A percentile compares a stretch with the other conserved stretches of the same genome.
Evolutionary conservation across 2,329 filamentous ascomycete species (phyloP).

Genomic region (Apiospora kogelbergensis): DNA sequence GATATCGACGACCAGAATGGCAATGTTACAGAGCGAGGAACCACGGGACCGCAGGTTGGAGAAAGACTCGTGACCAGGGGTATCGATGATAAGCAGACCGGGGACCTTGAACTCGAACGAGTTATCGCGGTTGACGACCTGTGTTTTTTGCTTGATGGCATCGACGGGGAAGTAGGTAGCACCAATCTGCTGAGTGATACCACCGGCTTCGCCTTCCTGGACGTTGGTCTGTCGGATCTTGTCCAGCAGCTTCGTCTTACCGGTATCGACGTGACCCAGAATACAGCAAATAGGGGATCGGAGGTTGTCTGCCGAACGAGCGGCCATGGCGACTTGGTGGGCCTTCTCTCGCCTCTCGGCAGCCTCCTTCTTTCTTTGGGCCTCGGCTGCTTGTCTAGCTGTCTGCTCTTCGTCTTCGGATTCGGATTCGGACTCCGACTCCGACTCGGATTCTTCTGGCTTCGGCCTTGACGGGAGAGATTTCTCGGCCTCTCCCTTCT

Average conservation of each 20-base stretch:
- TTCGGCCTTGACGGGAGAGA: slow-evolving; percentile 33
- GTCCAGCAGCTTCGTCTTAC: slow-evolving; percentile 98
- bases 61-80: slow-evolving; percentile 99
- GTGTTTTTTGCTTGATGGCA: slow-evolving; percentile 87
- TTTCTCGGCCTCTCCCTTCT: slow-evolving; percentile 25
- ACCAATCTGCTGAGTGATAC: slow-evolving; percentile 99
- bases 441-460: slow-evolving; percentile 30
- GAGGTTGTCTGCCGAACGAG: slow-evolving; percentile 89
- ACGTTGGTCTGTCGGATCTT: slow-evolving; percentile 99
- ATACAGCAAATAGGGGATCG: slow-evolving; percentile 99
- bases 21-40: slow-evolving; percentile 98
- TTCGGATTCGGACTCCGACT: slow-evolving; percentile 54
- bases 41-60: slow-evolving; percentile 95
- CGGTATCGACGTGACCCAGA: slow-evolving; percentile 98
- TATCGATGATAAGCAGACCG: slow-evolving; percentile 94
- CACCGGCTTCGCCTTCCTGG: slow-evolving; percentile 97
- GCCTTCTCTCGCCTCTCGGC: slow-evolving; percentile 85
- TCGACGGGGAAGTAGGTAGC: slow-evolving; percentile 98
- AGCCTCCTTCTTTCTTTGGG: slow-evolving; percentile 81
- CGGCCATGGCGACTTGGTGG: slow-evolving; percentile 87
- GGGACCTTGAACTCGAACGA: slow-evolving; percentile 96
- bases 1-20: slow-evolving; percentile 97
- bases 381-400: slow-evolving; percentile 71
- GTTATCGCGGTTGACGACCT: slow-evolving; percentile 87
- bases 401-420: slow-evolving; percentile 72